Evolutionary conservation across 371 early-diverging fungal species (phyloP), one percentile per base, ranked within the genome.

Genomic region (Massospora cicadina): DNA sequence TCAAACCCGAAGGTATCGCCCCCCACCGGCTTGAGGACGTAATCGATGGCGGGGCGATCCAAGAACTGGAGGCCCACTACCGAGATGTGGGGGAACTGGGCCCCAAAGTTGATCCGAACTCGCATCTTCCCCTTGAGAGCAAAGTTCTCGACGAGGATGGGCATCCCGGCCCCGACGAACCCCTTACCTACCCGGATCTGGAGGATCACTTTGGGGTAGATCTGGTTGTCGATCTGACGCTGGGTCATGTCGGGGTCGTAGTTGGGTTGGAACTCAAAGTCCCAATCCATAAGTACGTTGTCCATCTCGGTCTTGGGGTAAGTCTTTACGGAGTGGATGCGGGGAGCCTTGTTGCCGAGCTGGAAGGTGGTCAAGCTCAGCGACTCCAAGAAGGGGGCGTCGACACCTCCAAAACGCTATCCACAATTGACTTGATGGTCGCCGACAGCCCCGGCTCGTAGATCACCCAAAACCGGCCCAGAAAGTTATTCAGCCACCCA

Each of bases 401-500:
- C 62, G 82, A 84, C 55, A 89, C 83, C 1, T 79, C 84, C 56
- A 95, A 71, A 54, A 87, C 77, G 24, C 76, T 75, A 75, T 90
- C 86, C 53, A 87, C 81, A 26, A 77, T 79, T 55, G 82, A 83
- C 29, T 86, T 80, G 25, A 94, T 80, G 33, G 80, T 79, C 5
- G 83, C 79, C 60, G 93, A 88, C 54, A 98, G 73, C 1, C 82
- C 81, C 12, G 97, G 94, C 75, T 99, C 99, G 66, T 87, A 90
- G 59, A 91, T 90, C 25, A 88, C 76, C 99, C 99, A 99, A 71
- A 96, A 90, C 59, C 77, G 77, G 60, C 74, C 74, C 65, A 95
- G 70, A 71, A 98, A 90, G 69, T 81, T 84, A 74, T 99, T 99
- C 64, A 99, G 73, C 99, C 99, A 99, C 65, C 93, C 93, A 1